Percentiles rank a stretch among this genome's conserved stretches.
phyloP scores from a whole-genome alignment of 2,329 filamentous ascomycete genomes.

The Madurella fahalii region DNA sequence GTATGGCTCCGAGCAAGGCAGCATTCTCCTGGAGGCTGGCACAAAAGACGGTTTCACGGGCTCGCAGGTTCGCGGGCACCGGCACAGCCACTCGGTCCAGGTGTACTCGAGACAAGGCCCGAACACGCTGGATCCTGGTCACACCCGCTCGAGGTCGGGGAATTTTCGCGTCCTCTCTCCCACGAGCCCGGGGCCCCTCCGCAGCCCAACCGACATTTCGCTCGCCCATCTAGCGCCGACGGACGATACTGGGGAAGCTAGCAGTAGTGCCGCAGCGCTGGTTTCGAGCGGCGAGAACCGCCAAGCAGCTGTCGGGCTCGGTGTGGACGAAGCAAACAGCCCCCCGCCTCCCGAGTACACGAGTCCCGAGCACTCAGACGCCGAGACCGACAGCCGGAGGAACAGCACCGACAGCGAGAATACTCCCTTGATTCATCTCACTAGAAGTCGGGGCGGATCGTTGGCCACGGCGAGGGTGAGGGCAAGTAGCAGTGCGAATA shows the following conservation, averaged over 20 bases:
- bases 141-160: conserved; percentile 71
- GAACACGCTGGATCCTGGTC: conserved; percentile 53
- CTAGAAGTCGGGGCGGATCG: conserved; percentile 49
- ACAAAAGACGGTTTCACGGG: conserved; percentile 54
- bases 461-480: conserved; percentile 36
- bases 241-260: conserved; percentile 70
- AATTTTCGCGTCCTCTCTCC: conserved; percentile 72
- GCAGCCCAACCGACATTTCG: conserved; percentile 94
- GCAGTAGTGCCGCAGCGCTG: conserved; percentile 47
- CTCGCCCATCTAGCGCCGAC: conserved; percentile 74
- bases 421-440: conserved; percentile 47
- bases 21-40: conserved; percentile 87
- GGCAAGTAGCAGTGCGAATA: conserved; percentile 22
- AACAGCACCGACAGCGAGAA: conserved; percentile 57
- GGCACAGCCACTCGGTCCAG: conserved; percentile 47
- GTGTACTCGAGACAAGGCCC: conserved; percentile 37
- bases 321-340: conserved; percentile 53
- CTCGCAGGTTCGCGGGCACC: conserved; percentile 37
- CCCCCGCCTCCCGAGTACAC: conserved; percentile 71
- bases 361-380: conserved; percentile 59
- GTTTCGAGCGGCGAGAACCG: conserved; percentile 35
- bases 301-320: conserved; percentile 37
- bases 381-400: conserved; percentile 44
- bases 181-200: conserved; percentile 80
- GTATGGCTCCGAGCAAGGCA: conserved; percentile 95